Percentiles rank a stretch among this genome's conserved stretches.
Evolutionary conservation across 2,329 filamentous ascomycete genomes (phyloP).

Genomic region (Aspergillus chevalieri): DNA sequence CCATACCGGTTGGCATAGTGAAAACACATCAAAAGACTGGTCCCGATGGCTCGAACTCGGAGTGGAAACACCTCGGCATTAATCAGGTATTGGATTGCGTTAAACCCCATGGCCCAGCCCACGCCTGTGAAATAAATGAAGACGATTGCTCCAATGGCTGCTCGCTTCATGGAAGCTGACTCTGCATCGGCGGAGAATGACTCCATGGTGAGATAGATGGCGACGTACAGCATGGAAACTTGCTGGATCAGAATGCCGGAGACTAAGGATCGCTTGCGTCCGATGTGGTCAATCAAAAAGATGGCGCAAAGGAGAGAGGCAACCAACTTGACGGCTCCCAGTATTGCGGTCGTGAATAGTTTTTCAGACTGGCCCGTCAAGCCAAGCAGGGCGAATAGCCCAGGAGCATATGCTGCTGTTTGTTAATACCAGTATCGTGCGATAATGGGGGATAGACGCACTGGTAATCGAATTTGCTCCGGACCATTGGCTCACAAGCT

Average conservation of each 20-base stretch:
- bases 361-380: slow-evolving; percentile 60
- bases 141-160: slow-evolving; percentile 33
- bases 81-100: slow-evolving; percentile 42
- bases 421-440: neutral
- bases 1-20: slow-evolving; percentile 36
- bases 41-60: slow-evolving; percentile 36
- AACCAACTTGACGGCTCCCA: slow-evolving; percentile 66
- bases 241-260: slow-evolving; percentile 45
- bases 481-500: slow-evolving; percentile 66
- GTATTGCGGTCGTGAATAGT: slow-evolving; percentile 65
- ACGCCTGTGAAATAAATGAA: slow-evolving; percentile 42
- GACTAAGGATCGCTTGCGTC: slow-evolving; percentile 55
- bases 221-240: slow-evolving; percentile 51
- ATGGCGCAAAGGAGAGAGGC: slow-evolving; percentile 62
- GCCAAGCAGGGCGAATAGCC: slow-evolving; percentile 66
- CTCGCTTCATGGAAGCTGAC: slow-evolving; percentile 9
- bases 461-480: slow-evolving; percentile 67
- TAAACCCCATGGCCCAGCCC: slow-evolving; percentile 46
- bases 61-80: slow-evolving; percentile 43
- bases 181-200: slow-evolving; percentile 22
- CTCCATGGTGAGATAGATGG: slow-evolving; percentile 41
- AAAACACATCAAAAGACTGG: slow-evolving; percentile 40
- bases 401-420: slow-evolving; percentile 53
- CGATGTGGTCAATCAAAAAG: slow-evolving; percentile 69
- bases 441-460: neutral